Percentiles rank a stretch among this genome's conserved stretches.
phyloP scores from a whole-genome alignment of 805 yeast genomes.

The Kodamaea sagamina region DNA sequence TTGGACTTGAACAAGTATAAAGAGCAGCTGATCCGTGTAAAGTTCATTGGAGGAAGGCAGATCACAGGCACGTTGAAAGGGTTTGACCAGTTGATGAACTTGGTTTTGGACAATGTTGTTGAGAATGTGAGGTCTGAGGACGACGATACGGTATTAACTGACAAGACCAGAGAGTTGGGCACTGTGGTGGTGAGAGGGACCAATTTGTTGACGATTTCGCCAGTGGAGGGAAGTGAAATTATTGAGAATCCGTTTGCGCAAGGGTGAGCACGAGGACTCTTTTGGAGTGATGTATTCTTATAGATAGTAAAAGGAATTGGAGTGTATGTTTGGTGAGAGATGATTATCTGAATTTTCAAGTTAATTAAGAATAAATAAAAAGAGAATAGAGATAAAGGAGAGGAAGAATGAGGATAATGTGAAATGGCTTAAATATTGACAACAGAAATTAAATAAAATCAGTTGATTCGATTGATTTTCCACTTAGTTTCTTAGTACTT shows the following conservation, averaged over 20 bases:
- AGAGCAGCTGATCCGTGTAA: slow-evolving; percentile 72
- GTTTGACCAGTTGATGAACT: slow-evolving; percentile 76
- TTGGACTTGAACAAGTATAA: slow-evolving; percentile 75
- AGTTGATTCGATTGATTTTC: too few species aligned
- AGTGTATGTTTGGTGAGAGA: too few species aligned
- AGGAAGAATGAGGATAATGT: too few species aligned
- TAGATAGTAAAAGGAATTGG: too few species aligned
- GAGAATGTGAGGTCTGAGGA: slow-evolving; percentile 67
- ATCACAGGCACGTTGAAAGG: slow-evolving; percentile 84
- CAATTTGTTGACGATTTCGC: slow-evolving; percentile 68
- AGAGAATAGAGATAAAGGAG: too few species aligned
- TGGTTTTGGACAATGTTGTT: slow-evolving; percentile 68
- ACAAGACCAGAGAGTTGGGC: slow-evolving; percentile 68
- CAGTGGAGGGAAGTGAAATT: slow-evolving; percentile 67
- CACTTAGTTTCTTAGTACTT: too few species aligned
- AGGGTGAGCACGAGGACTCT: slow-evolving; percentile 7
- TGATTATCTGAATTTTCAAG: too few species aligned
- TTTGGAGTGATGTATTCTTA: too few species aligned
- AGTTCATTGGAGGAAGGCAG: slow-evolving; percentile 83
- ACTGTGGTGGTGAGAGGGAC: slow-evolving; percentile 87
- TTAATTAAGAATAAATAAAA: too few species aligned
- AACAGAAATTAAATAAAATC: too few species aligned
- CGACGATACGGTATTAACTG: slow-evolving; percentile 55
- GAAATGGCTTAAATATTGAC: too few species aligned
- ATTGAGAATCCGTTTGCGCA: slow-evolving; percentile 67